phyloP scores from a whole-genome alignment of 768 basidiomycete genomes.

The Leccinum pellstonianum region DNA sequence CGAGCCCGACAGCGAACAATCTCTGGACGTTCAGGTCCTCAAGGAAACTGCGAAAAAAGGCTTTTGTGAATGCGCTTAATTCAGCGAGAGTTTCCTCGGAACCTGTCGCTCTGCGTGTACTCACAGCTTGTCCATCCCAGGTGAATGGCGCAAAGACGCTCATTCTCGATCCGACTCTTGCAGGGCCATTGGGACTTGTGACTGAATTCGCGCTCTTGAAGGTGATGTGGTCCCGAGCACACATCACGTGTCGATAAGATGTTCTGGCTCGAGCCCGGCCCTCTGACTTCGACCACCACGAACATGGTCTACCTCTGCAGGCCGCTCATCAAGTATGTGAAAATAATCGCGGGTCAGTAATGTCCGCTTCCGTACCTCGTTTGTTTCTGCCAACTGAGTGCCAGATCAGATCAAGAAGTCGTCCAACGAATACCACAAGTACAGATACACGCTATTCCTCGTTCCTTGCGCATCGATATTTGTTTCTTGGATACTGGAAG shows the following conservation, averaged over 20 bases:
- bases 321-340: no score
- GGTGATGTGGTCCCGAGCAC: no score
- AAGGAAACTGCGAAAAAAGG: conserved; percentile 75
- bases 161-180: no score
- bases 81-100: conserved; percentile 44
- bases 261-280: conserved; percentile 97
- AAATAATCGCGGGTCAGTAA: conserved; percentile 51
- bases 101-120: neutral
- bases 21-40: conserved; percentile 60
- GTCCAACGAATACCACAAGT: conserved; percentile 64
- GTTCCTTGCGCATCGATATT: conserved; percentile 87
- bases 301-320: conserved; percentile 58
- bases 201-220: no score
- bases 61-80: conserved; percentile 85
- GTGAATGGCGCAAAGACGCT: no score
- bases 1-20: conserved; percentile 37
- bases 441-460: conserved; percentile 83
- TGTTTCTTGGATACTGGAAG: conserved; percentile 83
- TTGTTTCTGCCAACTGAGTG: conserved; percentile 24
- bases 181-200: no score
- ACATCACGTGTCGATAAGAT: conserved; percentile 67
- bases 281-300: conserved; percentile 75
- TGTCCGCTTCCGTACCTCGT: conserved; percentile 7
- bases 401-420: conserved; percentile 91
- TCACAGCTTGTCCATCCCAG: no score